Evolutionary conservation across 768 basidiomycete species (phyloP), one percentile per base, ranked within the genome.

Genomic region (Tricholomella constricta): DNA sequence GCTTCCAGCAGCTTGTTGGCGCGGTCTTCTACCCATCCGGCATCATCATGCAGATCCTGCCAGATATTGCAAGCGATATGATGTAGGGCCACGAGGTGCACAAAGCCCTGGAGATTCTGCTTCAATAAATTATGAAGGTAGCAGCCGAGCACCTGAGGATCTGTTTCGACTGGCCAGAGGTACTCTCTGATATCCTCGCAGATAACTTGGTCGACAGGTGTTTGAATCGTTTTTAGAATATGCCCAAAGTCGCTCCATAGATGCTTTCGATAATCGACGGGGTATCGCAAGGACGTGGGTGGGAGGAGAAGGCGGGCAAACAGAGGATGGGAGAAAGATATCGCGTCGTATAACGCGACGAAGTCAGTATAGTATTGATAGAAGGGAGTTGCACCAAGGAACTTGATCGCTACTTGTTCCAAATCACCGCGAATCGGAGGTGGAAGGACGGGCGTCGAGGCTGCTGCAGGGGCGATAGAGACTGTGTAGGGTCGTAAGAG

Each of bases 361-460:
- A 97, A 88, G 69, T 97, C 94, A 12, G 88, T 89, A 72, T 94
- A 98, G 63, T 89, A 92, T 67, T 96, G 94, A 74, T 85, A 97
- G 76, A 98, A 98, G 0, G 94, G 92, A 0, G 85, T 85, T 4
- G 76, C 56, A 0, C 87, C 85, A n/a, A 92, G 80, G 66, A 86
- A 85, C 22, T 73, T 72, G 11, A 64, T 53, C 2, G 88, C 78
- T 2, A 80, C 82, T 6, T 70, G 60, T 57, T 91, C 88, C 48
- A 91, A 66, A 55, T 67, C 65, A 19, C 59, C 60, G 34, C 51
- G 45, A 10, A 60, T 56, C 25, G 20, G 55, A 46, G 50, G 52
- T 38, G 52, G 59, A 50, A 56, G 35, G 14, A 64, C 31, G 38
- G 63, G 35, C 17, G 51, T 31, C 45, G 65, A 12, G 50, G 62